phyloP scores from a whole-genome alignment of 257 asterid species.

The Petrea volubilis region DNA sequence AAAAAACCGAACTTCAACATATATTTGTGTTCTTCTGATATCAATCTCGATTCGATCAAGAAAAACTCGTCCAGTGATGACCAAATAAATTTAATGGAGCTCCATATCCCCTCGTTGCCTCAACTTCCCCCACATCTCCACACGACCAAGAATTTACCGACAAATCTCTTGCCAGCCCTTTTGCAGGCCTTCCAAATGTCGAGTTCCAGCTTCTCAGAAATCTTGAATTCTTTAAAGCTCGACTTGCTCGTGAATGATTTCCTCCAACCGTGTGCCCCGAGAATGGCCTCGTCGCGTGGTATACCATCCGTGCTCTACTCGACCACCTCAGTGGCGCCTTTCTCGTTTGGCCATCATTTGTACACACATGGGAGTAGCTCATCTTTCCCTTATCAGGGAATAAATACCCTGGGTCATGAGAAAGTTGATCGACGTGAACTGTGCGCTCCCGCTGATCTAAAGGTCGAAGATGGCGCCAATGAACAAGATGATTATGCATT shows the following conservation, averaged over 20 bases:
- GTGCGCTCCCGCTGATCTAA: neutral
- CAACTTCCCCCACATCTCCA: constrained; percentile 34
- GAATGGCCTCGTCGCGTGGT: constrained; percentile 30
- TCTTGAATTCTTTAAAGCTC: constrained; percentile 27
- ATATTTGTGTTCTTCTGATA: no score
- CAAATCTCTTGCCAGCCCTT: constrained; percentile 23
- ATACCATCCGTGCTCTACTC: constrained; percentile 37
- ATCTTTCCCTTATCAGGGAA: constrained; percentile 36
- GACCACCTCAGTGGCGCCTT: constrained; percentile 29
- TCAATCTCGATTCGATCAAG: no score
- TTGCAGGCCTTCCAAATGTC: constrained; percentile 27
- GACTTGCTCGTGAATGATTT: constrained; percentile 44
- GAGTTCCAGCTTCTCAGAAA: constrained; percentile 28
- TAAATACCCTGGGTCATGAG: constrained; percentile 25
- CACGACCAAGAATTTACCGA: constrained; percentile 35
- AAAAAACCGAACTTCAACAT: no score
- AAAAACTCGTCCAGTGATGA: no score
- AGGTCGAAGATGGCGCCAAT: constrained; percentile 7
- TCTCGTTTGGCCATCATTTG: constrained; percentile 33
- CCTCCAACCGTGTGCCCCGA: constrained; percentile 55
- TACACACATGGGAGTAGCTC: neutral
- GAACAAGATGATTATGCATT: constrained; percentile 27
- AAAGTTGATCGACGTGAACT: neutral
- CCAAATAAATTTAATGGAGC: constrained; percentile 21
- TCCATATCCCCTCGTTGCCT: constrained; percentile 25